phyloP scores from a whole-genome alignment of 1,284 basidiomycete genomes.

The Cryptococcus deneoformans region DNA sequence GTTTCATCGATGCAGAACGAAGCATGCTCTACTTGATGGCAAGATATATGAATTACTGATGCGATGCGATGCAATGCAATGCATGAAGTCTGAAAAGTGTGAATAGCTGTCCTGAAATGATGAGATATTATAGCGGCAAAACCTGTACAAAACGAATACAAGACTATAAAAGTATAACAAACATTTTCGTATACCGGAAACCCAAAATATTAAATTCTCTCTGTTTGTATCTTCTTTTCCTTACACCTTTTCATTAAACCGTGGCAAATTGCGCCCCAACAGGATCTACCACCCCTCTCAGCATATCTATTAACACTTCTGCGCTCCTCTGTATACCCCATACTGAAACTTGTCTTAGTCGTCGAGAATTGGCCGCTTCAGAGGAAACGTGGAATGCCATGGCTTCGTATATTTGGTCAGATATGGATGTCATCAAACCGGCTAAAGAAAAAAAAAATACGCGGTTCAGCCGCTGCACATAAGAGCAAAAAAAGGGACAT shows the following conservation, averaged over 20 bases:
- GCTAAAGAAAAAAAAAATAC: constrained; percentile 13
- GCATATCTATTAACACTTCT: constrained; percentile 60
- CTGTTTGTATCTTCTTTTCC: background rate
- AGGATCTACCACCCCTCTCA: constrained; percentile 57
- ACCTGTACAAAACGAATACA: no score
- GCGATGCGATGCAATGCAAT: no score
- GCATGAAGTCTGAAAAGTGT: no score
- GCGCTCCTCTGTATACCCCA: constrained; percentile 77
- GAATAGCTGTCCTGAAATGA: no score
- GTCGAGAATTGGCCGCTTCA: constrained; percentile 78
- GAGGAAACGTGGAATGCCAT: constrained; percentile 83
- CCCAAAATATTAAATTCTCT: no score
- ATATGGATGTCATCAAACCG: constrained; percentile 43
- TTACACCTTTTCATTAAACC: background rate
- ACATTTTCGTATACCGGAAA: no score
- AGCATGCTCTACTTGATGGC: no score
- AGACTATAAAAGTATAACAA: no score
- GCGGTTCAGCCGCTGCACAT: no score
- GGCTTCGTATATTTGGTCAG: constrained; percentile 70
- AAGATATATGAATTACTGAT: no score
- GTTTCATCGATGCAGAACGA: no score
- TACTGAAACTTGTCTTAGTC: constrained; percentile 78
- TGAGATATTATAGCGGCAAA: no score
- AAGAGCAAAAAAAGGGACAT: background rate
- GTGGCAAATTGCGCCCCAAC: constrained; percentile 26